phyloP scores from a whole-genome alignment of 306 rosid species.

The Ziziphus jujuba region DNA sequence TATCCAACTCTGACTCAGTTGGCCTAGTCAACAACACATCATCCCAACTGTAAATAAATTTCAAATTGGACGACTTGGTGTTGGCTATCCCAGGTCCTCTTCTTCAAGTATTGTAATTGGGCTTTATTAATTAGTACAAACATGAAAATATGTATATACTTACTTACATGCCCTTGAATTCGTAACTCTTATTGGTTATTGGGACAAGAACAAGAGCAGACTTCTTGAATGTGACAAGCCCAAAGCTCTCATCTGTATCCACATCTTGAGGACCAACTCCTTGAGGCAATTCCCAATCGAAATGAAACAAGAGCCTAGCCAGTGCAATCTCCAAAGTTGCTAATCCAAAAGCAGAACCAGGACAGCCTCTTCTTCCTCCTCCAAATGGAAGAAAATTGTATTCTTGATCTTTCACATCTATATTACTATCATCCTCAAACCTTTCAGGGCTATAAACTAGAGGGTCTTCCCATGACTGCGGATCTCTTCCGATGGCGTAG shows the following conservation, averaged over 20 bases:
- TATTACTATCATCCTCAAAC: conserved; percentile 1
- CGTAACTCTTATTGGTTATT: conserved; percentile 10
- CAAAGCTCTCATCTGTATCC: conserved; percentile 38
- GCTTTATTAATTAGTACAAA: too few relatives aligned
- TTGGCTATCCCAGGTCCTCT: too few relatives aligned
- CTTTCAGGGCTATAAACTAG: conserved; percentile 32
- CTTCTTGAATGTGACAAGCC: conserved; percentile 34
- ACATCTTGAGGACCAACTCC: conserved; percentile 26
- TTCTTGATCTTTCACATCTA: conserved; percentile 26
- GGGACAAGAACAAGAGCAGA: conserved; percentile 32
- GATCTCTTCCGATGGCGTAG: conserved; percentile 40
- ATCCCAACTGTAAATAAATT: too few relatives aligned
- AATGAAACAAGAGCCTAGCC: conserved; percentile 36
- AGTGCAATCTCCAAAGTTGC: conserved; percentile 34
- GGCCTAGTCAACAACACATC: too few relatives aligned
- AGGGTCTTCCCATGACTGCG: conserved; percentile 34
- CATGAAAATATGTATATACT: too few relatives aligned
- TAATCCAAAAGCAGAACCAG: conserved; percentile 28
- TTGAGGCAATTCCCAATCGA: conserved; percentile 38
- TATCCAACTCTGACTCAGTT: too few relatives aligned
- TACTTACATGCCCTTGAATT: not conserved
- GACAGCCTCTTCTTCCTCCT: conserved; percentile 45
- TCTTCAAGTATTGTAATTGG: too few relatives aligned
- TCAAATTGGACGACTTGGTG: too few relatives aligned
- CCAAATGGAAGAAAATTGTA: conserved; percentile 44